phyloP scores from a whole-genome alignment of 1,284 basidiomycete genomes.

The Ustilago trichophora region DNA sequence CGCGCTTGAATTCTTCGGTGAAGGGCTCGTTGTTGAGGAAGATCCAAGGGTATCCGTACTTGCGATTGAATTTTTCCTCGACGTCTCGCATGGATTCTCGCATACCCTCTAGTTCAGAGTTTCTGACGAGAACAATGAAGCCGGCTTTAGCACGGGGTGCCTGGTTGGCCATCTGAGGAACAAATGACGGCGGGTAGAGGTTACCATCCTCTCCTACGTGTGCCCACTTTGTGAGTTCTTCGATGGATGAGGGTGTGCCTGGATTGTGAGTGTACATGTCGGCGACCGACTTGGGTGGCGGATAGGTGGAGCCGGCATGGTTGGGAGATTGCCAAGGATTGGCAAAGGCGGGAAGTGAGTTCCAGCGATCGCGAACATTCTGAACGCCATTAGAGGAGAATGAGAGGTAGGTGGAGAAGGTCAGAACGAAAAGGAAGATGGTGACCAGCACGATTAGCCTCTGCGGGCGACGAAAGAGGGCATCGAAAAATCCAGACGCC shows the following conservation, averaged over 20 bases:
- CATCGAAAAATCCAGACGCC: conserved; percentile 48
- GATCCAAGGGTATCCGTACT: conserved; percentile 67
- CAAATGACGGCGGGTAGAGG: conserved; percentile 59
- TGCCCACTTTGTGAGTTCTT: conserved; percentile 57
- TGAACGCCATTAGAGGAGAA: conserved; percentile 43
- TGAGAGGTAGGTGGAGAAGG: conserved; percentile 54
- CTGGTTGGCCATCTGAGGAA: conserved; percentile 57
- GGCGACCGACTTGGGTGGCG: conserved; percentile 35
- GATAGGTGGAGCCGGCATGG: conserved; percentile 10
- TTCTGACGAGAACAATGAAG: conserved; percentile 66
- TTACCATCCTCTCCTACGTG: conserved; percentile 59
- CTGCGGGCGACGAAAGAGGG: conserved; percentile 52
- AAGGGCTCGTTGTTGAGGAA: conserved; percentile 68
- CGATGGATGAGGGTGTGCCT: conserved; percentile 43
- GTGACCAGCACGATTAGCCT: conserved; percentile 51
- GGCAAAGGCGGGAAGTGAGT: conserved; percentile 23
- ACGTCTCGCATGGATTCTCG: conserved; percentile 58
- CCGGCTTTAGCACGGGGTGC: conserved; percentile 64
- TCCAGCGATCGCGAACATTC: conserved; percentile 32
- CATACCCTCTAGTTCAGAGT: conserved; percentile 62
- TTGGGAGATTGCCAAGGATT: conserved; percentile 24
- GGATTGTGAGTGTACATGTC: conserved; percentile 60
- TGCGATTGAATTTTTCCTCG: conserved; percentile 64
- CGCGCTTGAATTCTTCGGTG: conserved; percentile 67
- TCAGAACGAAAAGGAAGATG: conserved; percentile 49